A percentile compares a stretch with the other conserved stretches of the same genome.
Evolutionary conservation across 177 flowering plant species (phyloP).

Genomic region (Tripterygium wilfordii): DNA sequence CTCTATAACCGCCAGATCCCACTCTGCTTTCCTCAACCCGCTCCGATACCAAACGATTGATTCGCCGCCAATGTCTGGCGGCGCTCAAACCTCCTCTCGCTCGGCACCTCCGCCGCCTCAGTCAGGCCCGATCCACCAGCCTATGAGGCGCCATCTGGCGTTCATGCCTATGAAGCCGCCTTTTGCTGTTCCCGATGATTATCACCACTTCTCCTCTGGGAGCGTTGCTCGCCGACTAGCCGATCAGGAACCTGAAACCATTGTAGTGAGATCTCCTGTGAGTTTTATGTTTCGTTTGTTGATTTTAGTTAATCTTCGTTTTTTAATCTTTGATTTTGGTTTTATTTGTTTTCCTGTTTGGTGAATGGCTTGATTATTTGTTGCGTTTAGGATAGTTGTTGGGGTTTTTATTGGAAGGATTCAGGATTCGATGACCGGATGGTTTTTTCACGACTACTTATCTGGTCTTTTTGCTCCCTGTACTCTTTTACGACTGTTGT

Average conservation of each 20-base stretch:
- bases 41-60: neutral
- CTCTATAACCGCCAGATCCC: conserved; percentile 1
- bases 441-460: too few relatives aligned
- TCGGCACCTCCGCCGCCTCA: conserved; percentile 27
- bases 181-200: conserved; percentile 52
- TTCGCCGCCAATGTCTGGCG: conserved; percentile 39
- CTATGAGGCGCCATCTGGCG: conserved; percentile 24
- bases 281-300: conserved; percentile 13
- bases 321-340: too few relatives aligned
- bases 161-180: conserved; percentile 70
- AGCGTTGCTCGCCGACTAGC: conserved; percentile 15
- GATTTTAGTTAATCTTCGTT: too few relatives aligned
- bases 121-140: conserved; percentile 31
- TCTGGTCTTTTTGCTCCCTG: too few relatives aligned
- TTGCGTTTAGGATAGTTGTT: too few relatives aligned
- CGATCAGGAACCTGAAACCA: conserved; percentile 41
- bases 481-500: too few relatives aligned
- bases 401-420: too few relatives aligned
- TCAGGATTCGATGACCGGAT: too few relatives aligned
- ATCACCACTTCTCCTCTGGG: conserved; percentile 52
- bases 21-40: too few relatives aligned
- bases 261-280: conserved; percentile 63
- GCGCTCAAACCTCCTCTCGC: conserved; percentile 30
- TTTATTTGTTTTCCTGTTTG: neutral
- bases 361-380: too few relatives aligned